Evolutionary conservation across 306 rosid species (phyloP).

Genomic region (Carpinus fangiana): DNA sequence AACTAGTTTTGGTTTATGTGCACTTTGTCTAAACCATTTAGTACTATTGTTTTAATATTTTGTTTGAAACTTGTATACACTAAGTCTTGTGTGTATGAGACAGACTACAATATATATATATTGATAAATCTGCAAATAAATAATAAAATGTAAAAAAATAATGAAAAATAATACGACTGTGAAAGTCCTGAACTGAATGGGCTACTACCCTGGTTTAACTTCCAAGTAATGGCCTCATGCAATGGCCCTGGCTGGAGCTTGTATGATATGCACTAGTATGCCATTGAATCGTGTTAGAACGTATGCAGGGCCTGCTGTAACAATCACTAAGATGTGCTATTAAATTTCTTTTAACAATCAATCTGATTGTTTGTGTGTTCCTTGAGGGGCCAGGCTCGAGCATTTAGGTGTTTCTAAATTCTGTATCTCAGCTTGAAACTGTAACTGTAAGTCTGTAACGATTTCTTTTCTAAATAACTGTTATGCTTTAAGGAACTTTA

Average conservation of each 20-base stretch:
- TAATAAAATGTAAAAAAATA: too few relatives aligned
- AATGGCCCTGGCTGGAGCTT: neutral
- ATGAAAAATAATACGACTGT: too few relatives aligned
- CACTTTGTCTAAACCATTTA: neutral
- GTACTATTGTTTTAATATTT: neutral
- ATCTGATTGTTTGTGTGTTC: neutral
- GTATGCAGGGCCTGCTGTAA: neutral
- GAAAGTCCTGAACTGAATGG: too few relatives aligned
- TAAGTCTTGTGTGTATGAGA: too few relatives aligned
- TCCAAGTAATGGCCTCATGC: too few relatives aligned
- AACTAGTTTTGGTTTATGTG: neutral
- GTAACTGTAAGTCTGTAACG: neutral
- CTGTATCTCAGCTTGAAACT: neutral
- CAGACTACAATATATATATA: too few relatives aligned
- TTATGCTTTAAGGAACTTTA: conserved; percentile 8
- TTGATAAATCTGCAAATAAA: too few relatives aligned
- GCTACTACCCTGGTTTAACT: too few relatives aligned
- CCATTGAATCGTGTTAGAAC: neutral
- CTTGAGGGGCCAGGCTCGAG: neutral
- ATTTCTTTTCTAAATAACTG: neutral
- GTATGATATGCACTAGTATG: neutral
- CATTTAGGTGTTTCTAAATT: neutral
- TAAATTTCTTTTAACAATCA: neutral
- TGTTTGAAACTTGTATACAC: neutral
- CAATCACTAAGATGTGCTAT: neutral